Evolutionary conservation across 2,329 filamentous ascomycete genomes (phyloP), one percentile per base, ranked within the genome.

Genomic region (Gnomoniopsis sp.): DNA sequence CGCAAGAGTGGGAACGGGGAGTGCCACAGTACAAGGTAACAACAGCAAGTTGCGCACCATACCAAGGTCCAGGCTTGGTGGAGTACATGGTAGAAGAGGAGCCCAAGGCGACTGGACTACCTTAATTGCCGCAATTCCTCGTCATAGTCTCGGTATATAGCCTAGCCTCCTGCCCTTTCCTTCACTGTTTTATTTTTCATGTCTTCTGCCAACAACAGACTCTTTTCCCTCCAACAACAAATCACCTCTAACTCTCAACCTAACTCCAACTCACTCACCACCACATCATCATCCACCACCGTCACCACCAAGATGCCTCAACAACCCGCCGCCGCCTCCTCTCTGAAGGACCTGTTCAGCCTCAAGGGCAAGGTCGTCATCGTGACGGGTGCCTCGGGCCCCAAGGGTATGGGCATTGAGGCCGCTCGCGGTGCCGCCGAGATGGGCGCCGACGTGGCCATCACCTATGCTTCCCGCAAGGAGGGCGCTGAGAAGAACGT

Each of bases 391-490:
- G 86, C 86, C 22, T 88, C 83, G 46, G 85, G 85, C 15, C 81
- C 89, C 59, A 84, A 82, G 51, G 87, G 87, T 63, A 88, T 89
- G 72, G 88, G 88, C 56, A 80, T 88, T 21, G 80, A 84, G 56
- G 85, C 88, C n/a, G 86, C 86, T 17, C 78, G 86, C 15, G 86
- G 82, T 23, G 80, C 84, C 46, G 87, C 87, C 44, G 87, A 90
- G 73, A 84, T 87, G 67, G 87, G 88, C 46, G 87, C 86, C 62
- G 80, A 88, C 65, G 76, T 89, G 43, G 87, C 84, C 66, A 80
- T 89, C 66, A 91, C 88, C 66, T 88, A 87, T 77, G 84, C 86
- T 56, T 85, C 86, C 63, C 84, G 82, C 68, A 89, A 89, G 73
- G 79, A 84, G 69, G 84, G 87, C 49, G 85, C 86, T 34, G 75